Base-by-base conservation (phyloP, 208 protist genomes). In the Porcisia deanei region DNA sequence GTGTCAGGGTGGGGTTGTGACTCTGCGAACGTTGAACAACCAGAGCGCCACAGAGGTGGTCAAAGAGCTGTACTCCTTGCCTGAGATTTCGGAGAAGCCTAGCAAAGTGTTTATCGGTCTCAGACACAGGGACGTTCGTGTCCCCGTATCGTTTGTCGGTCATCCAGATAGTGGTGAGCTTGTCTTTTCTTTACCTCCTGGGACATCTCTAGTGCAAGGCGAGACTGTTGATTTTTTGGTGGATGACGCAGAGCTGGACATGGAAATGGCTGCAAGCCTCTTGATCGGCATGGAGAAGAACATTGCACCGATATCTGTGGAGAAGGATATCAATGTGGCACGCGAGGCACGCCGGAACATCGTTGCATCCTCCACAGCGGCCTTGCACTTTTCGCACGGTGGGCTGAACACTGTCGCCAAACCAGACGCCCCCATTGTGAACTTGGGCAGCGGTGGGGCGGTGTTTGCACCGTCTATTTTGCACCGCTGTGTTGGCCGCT, bases 381-480 rank as follows among this genome's bases (percentile, higher is more conserved):
- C 82, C 0, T 85, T 97, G 41, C 93, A 97, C 81, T 97, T 94
- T 71, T 97, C 93, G 3, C 88, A 95, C 81, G 77, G 79, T n/a
- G 87, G 88, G 0, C 85, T 97, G 65, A 97, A 97, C 79, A 84
- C 84, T 18, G 66, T 92, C 3, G 93, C 88, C 3, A 80, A 81
- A 55, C 90, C 90, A 1, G 91, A 95, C 30, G 82, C 90, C 18
- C 85, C 89, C 1, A 52, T 90, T 37, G 67, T 93, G 14, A 89
- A 72, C 45, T 85, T 97, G 52, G 93, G 91, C 43, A 86, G 82
- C 67, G 67, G 83, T 0, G 79, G 86, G 12, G 79, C 73, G 12
- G 60, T 94, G 25, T 94, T 91, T 72, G 85, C 88, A 2, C 93
- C 93, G 2, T 84, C 83, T 1, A 76, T 97, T 34, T 72, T 95